Base-by-base conservation (phyloP, 306 rosid genomes). In the Hippophae tibetana region DNA sequence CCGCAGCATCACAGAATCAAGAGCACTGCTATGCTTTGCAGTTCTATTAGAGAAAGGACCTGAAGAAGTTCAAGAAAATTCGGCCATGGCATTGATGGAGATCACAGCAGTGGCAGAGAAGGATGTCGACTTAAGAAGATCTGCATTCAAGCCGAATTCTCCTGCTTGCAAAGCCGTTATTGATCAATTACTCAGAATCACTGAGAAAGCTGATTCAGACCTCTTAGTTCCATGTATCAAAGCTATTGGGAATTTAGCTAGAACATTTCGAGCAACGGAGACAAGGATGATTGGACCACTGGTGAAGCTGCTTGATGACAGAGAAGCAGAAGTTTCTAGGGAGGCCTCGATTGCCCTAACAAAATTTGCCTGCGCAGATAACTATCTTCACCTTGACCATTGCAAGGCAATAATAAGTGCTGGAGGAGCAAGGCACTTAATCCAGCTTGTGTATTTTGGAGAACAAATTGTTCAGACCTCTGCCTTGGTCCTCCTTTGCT, bases 61-160 rank as follows among this genome's bases (percentile, higher is more conserved):
- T 0, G 77, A 80, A 60, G 81, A 78, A 8, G 99, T 85, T 51
- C 82, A 82, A 63, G 76, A 62, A 63, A 74, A 88, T 78, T 92
- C 95, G 9, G 96, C 99, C 43, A 76, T 92, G 96, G 95, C 99
- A 0, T 70, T 92, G 69, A 88, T 87, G 95, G 96, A 88, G 82
- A 92, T 92, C 31, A 83, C 96, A 0, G 79, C 93, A 0, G 78
- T 88, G 62, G 99, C 99, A 1, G 99, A 88, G 89, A 70, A 67
- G 64, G 93, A 92, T 62, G 61, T 96, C 1, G 96, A 92, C 2
- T 69, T 92, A 70, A 83, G 99, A 76, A 72, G 82, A 57, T 83
- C 93, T 0, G 96, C 99, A 0, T 92, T 92, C 74, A 92, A 92
- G 78, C 99, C 99, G 0, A 92, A 77, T 67, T 80, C 99, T 1